Conservation (phyloP, 2,329 filamentous ascomycete species). For the Hirsutella minnesotensis region DNA sequence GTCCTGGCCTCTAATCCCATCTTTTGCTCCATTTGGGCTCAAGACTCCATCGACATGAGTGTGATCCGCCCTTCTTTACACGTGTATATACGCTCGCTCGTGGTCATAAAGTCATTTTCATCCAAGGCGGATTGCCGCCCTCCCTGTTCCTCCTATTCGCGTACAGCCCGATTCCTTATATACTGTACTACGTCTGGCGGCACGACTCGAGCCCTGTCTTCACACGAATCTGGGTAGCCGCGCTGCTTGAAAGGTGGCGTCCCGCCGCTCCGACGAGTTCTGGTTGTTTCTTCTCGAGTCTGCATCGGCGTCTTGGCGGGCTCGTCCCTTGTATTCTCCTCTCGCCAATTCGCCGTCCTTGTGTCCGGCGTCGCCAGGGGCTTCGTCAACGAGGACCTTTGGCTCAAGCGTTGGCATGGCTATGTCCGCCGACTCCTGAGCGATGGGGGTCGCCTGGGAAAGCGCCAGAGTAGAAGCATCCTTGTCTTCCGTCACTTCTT, state of each 20-base stretch:
- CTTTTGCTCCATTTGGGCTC: too few species aligned
- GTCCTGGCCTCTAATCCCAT: too few species aligned
- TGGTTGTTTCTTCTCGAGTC: neutral
- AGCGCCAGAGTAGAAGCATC: constrained; percentile 41
- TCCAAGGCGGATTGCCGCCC: too few species aligned
- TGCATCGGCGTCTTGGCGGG: too few species aligned
- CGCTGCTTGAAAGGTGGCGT: constrained; percentile 42
- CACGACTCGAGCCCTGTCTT: constrained; percentile 3
- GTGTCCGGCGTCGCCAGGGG: too few species aligned
- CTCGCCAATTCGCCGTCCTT: neutral
- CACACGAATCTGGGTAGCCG: constrained; percentile 44
- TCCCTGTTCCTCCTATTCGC: too few species aligned
- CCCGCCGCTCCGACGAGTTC: neutral
- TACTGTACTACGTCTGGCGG: neutral
- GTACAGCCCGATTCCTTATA: neutral
- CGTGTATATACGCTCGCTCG: too few species aligned
- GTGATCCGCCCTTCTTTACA: too few species aligned
- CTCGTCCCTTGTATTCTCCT: neutral
- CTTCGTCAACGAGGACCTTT: constrained; percentile 19
- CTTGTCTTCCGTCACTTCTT: constrained; percentile 39
- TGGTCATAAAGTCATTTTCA: too few species aligned
- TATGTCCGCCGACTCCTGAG: constrained; percentile 2
- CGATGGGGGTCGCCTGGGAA: constrained; percentile 32
- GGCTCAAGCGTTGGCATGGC: constrained; percentile 6
- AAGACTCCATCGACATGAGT: too few species aligned